A percentile compares a stretch with the other conserved stretches of the same genome.
Conservation (phyloP, 75 land plant genomes). For the Pinus tabuliformis region DNA sequence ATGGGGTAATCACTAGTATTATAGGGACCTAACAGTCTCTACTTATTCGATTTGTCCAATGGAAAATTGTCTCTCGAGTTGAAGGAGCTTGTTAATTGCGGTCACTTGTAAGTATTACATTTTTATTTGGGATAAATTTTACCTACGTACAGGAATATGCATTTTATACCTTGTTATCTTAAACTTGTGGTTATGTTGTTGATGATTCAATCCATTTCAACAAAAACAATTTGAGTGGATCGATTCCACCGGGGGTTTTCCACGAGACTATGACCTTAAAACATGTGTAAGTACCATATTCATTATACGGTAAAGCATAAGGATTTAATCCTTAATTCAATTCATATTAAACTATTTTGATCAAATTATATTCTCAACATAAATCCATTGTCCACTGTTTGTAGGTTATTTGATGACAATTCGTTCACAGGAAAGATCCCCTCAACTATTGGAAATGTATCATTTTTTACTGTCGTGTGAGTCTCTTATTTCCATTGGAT, state of each 20-base stretch:
- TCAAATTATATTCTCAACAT: not conserved
- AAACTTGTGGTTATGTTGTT: too few species aligned
- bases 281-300: slow-evolving; percentile 26
- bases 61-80: slow-evolving; percentile 55
- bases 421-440: slow-evolving; percentile 60
- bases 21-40: too few species aligned
- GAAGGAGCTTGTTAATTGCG: not conserved
- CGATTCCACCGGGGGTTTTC: slow-evolving; percentile 52
- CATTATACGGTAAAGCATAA: not conserved
- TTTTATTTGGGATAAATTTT: not conserved
- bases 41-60: slow-evolving; percentile 59
- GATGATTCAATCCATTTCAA: slow-evolving; percentile 57
- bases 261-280: slow-evolving; percentile 38
- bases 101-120: slow-evolving; percentile 7
- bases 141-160: not conserved
- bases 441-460: slow-evolving; percentile 45
- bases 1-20: too few species aligned
- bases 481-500: too few species aligned
- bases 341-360: not conserved
- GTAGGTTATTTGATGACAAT: slow-evolving; percentile 71
- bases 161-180: too few species aligned
- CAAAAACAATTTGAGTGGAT: slow-evolving; percentile 61
- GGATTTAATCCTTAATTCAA: not conserved
- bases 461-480: too few species aligned
- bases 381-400: not conserved